A percentile compares a stretch with the other conserved stretches of the same genome.
These are phyloP conservation scores for Vitis amurensis DNA, from an alignment of 164 flowering plant species.

Conservation along the genomic window DNA sequence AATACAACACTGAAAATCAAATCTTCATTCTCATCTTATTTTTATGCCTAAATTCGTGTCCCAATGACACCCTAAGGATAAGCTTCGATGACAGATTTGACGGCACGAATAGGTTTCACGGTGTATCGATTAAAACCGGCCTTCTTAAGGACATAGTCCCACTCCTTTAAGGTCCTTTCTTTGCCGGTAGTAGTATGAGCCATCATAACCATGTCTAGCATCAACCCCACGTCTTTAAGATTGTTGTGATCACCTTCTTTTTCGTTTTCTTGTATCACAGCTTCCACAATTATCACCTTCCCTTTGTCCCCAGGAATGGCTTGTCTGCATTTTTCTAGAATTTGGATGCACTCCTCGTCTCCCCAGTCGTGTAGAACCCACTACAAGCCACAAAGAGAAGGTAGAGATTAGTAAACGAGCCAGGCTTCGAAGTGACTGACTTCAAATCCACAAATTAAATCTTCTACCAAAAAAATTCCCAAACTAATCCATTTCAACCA, in stretches of 20 bases:
- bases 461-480: too few species aligned
- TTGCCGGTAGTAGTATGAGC: conserved; percentile 53
- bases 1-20: too few species aligned
- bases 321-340: conserved; percentile 51
- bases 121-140: conserved; percentile 46
- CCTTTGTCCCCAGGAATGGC: conserved; percentile 47
- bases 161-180: conserved; percentile 56
- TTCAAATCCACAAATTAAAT: too few species aligned
- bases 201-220: conserved; percentile 73
- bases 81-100: conserved; percentile 49
- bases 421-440: too few species aligned
- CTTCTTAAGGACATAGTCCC: conserved; percentile 37
- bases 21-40: too few species aligned
- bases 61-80: conserved; percentile 23
- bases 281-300: conserved; percentile 64
- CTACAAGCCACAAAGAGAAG: conserved; percentile 21
- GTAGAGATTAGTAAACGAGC: too few species aligned
- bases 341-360: conserved; percentile 61
- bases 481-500: too few species aligned
- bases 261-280: conserved; percentile 36
- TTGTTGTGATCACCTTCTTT: conserved; percentile 11
- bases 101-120: conserved; percentile 27
- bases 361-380: conserved; percentile 73
- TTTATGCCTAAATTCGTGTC: too few species aligned
- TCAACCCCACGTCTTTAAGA: conserved; percentile 34